These are phyloP conservation scores for Acanthamoeba royreba DNA, from an alignment of 208 protist genomes.

Conservation along the genomic window DNA sequence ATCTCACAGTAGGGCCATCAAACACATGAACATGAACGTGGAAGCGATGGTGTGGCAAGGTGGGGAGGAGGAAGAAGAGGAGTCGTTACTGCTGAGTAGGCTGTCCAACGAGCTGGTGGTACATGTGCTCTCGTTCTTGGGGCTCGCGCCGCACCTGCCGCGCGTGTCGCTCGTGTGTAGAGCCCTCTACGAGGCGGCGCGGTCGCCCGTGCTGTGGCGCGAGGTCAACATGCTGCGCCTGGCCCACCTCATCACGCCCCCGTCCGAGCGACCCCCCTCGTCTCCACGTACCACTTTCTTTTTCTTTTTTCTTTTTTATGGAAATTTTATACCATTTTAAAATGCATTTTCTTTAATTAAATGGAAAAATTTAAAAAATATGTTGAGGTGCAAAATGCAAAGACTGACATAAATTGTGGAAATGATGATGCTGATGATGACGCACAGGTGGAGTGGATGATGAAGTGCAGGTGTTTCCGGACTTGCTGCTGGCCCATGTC, in stretches of 20 bases:
- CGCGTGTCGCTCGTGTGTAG: background rate
- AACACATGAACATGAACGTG: no score
- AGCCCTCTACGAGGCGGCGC: background rate
- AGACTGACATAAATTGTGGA: no score
- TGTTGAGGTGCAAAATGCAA: background rate
- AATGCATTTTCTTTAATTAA: no score
- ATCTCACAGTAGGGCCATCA: no score
- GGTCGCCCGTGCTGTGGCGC: background rate
- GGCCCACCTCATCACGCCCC: background rate
- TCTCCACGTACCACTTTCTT: background rate
- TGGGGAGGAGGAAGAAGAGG: background rate
- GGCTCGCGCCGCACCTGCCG: background rate
- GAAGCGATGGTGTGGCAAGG: no score
- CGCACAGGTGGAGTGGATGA: no score
- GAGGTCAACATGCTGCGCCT: background rate
- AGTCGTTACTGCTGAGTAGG: background rate
- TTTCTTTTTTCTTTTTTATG: background rate
- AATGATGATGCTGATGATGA: no score
- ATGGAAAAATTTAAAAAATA: background rate
- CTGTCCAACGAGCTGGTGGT: background rate
- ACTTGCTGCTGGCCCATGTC: background rate
- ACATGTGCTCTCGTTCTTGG: background rate
- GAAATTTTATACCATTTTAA: no score
- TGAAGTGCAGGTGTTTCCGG: background rate
- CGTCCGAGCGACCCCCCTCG: background rate